Evolutionary conservation across 495 filamentous ascomycete species (phyloP).

Genomic region (Thozetella sp.): DNA sequence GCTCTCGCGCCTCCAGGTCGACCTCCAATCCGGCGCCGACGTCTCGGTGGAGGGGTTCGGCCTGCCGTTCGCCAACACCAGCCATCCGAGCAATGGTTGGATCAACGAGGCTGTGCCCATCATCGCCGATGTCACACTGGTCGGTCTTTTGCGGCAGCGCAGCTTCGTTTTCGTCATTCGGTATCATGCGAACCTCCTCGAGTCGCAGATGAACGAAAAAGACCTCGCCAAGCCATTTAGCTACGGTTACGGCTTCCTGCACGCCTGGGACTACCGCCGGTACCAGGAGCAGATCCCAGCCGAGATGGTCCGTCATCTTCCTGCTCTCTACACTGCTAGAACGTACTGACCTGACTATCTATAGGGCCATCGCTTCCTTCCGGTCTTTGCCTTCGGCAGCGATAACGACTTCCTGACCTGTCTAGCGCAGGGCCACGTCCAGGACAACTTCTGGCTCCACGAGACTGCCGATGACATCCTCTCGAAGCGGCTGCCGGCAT

Average conservation of each 20-base stretch:
- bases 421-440: not conserved
- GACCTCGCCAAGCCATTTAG: not conserved
- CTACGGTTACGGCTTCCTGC: not conserved
- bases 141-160: not conserved
- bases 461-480: not conserved
- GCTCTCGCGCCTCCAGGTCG: not conserved
- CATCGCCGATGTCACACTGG: not conserved
- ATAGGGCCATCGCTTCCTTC: not conserved
- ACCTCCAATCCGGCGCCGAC: not conserved
- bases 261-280: not conserved
- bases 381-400: not conserved
- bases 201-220: not conserved
- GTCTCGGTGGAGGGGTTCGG: not conserved
- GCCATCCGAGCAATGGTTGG: not conserved
- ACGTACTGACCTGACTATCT: not conserved
- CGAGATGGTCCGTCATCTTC: not conserved
- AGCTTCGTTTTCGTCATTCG: not conserved
- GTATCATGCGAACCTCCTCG: not conserved
- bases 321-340: not conserved
- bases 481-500: not conserved
- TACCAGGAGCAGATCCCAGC: not conserved
- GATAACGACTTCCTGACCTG: not conserved
- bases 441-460: not conserved
- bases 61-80: not conserved
- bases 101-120: not conserved